Percentiles rank a stretch among this genome's conserved stretches.
Conservation (phyloP, 495 filamentous ascomycete genomes). For the Neurospora sp. region DNA sequence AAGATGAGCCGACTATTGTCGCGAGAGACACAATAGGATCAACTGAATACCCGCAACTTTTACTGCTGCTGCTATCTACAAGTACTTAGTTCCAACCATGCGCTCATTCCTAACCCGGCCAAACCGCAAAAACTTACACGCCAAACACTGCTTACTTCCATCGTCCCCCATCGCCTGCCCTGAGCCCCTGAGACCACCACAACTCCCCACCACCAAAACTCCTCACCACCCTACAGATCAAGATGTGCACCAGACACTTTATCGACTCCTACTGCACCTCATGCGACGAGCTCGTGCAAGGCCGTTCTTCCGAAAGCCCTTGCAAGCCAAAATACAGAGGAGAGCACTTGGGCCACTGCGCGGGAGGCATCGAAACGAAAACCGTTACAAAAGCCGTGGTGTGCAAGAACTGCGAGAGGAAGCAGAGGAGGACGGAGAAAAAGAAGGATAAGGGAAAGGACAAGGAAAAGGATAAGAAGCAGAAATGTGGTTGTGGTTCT, state of each 20-base stretch:
- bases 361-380: background rate
- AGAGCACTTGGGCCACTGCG: background rate
- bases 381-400: background rate
- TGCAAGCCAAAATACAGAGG: background rate
- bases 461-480: background rate
- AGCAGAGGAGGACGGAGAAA: background rate
- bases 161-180: background rate
- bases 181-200: background rate
- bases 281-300: background rate
- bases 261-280: background rate
- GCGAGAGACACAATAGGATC: background rate
- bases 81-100: background rate
- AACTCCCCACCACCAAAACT: background rate
- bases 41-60: background rate
- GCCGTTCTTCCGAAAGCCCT: background rate
- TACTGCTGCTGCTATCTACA: background rate
- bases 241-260: background rate
- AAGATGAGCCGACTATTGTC: background rate
- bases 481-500: background rate
- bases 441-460: background rate
- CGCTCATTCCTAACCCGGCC: background rate
- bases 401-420: background rate
- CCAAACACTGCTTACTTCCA: background rate
- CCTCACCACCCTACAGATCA: background rate
- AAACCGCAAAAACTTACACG: background rate